Evolutionary conservation across 106 monocot species (phyloP).

Genomic region (Dendrobium catenatum): DNA sequence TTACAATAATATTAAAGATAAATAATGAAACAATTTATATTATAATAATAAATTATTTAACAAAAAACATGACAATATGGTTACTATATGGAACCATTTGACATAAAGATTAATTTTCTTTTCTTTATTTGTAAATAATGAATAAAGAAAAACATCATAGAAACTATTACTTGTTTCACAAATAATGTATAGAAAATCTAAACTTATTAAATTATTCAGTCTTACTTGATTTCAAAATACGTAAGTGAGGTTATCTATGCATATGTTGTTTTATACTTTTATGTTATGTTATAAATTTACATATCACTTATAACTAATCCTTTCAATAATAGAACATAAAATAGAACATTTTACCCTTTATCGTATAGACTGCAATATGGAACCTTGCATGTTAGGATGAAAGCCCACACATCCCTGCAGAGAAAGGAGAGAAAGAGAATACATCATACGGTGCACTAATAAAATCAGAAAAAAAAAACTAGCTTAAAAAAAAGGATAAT

Average conservation of each 20-base stretch:
- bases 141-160: neutral
- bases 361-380: conserved; percentile 90
- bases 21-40: no score
- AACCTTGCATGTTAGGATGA: conserved; percentile 84
- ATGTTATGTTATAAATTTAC: neutral
- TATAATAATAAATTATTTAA: neutral
- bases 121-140: neutral
- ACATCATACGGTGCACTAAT: neutral
- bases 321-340: neutral
- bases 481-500: conserved; percentile 2
- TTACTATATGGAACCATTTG: neutral
- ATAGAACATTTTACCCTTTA: conserved; percentile 60
- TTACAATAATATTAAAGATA: no score
- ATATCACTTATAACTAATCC: neutral
- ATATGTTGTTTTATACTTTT: neutral
- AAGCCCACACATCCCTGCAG: conserved; percentile 96
- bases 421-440: conserved; percentile 2
- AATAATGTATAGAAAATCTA: neutral
- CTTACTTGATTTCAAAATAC: neutral
- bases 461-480: neutral
- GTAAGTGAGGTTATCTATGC: neutral
- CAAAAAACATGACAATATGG: neutral
- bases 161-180: neutral
- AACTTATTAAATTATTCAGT: neutral
- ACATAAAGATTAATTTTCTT: neutral